Percentiles rank a stretch among this genome's conserved stretches.
phyloP scores from a whole-genome alignment of 768 basidiomycete genomes.

The Exidia glandulosa region DNA sequence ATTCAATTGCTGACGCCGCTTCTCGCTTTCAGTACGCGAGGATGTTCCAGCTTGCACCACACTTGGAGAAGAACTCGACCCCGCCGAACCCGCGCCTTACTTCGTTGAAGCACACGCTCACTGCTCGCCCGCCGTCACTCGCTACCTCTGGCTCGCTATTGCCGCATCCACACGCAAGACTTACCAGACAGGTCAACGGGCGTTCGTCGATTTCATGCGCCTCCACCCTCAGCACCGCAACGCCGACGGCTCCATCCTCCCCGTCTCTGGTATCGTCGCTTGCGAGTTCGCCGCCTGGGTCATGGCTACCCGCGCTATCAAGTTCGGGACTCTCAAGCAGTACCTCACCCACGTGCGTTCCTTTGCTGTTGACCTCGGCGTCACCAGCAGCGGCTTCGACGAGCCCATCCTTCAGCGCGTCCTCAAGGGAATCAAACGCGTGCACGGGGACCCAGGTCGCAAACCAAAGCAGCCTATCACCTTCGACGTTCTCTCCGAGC shows the following conservation, averaged over 20 bases:
- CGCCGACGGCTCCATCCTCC: slow-evolving; percentile 3
- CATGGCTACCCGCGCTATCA: background rate
- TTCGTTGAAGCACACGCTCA: slow-evolving; percentile 11
- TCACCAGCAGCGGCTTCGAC: too few relatives aligned
- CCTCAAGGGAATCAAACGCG: slow-evolving; percentile 23
- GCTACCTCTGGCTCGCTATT: slow-evolving; percentile 22
- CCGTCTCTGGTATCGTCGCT: slow-evolving; percentile 1
- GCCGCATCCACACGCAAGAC: slow-evolving; percentile 18
- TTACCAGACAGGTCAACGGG: slow-evolving; percentile 21
- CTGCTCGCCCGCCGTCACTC: slow-evolving; percentile 7
- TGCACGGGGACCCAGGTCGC: slow-evolving; percentile 15
- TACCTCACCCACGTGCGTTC: too few relatives aligned
- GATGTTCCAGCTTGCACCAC: slow-evolving; percentile 15
- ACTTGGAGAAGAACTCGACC: slow-evolving; percentile 14
- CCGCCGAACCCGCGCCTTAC: slow-evolving; percentile 7
- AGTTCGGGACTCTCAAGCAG: too few relatives aligned
- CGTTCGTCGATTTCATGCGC: slow-evolving; percentile 18
- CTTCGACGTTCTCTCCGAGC: slow-evolving; percentile 10
- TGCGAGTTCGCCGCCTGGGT: slow-evolving; percentile 13
- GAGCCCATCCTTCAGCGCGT: slow-evolving; percentile 12
- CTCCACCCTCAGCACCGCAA: background rate
- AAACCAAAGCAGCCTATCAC: slow-evolving; percentile 20
- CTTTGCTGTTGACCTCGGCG: too few relatives aligned
- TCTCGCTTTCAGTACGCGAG: slow-evolving; percentile 12
- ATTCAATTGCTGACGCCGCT: slow-evolving; percentile 10